Percentiles rank a stretch among this genome's conserved stretches.
Conservation (phyloP, 2,329 filamentous ascomycete species). For the Calonectria crousiana region DNA sequence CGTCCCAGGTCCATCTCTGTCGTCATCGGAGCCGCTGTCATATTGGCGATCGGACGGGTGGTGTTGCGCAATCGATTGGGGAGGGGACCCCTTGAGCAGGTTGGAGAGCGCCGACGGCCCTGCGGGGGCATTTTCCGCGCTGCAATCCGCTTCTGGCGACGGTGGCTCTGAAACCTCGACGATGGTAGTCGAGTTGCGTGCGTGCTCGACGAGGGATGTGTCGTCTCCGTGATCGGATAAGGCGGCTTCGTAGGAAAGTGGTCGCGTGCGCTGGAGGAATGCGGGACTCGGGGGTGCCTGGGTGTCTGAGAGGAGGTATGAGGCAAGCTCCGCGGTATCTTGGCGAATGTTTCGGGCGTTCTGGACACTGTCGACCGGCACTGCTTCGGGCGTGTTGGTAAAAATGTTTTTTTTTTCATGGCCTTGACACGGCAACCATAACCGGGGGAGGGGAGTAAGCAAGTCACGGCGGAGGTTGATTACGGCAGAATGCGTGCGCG, state of each 20-base stretch:
- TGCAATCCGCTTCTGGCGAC: slow-evolving; percentile 40
- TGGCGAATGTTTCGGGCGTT: slow-evolving; percentile 85
- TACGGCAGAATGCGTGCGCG: slow-evolving; percentile 1
- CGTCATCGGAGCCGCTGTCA: slow-evolving; percentile 18
- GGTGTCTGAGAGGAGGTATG: slow-evolving; percentile 79
- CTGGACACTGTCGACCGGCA: slow-evolving; percentile 74
- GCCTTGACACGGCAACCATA: background rate
- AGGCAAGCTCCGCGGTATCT: slow-evolving; percentile 88
- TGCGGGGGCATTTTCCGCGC: slow-evolving; percentile 33
- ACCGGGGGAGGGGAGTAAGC: background rate
- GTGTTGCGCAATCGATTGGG: slow-evolving; percentile 49
- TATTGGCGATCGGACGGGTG: slow-evolving; percentile 24
- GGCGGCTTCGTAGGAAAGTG: slow-evolving; percentile 46
- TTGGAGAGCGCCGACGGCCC: slow-evolving; percentile 60
- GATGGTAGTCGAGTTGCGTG: slow-evolving; percentile 63
- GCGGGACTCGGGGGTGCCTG: slow-evolving; percentile 57
- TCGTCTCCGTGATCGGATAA: slow-evolving; percentile 38
- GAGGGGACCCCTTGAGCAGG: slow-evolving; percentile 63
- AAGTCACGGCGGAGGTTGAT: slow-evolving; percentile 5
- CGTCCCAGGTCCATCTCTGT: slow-evolving; percentile 25
- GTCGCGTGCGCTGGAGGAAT: slow-evolving; percentile 57
- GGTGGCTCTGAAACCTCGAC: slow-evolving; percentile 69
- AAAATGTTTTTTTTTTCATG: slow-evolving; percentile 6
- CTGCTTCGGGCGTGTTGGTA: slow-evolving; percentile 45
- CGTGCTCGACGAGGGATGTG: slow-evolving; percentile 38